A percentile compares a stretch with the other conserved stretches of the same genome.
Conservation (phyloP, 768 basidiomycete genomes). For the Suillus luteus region DNA sequence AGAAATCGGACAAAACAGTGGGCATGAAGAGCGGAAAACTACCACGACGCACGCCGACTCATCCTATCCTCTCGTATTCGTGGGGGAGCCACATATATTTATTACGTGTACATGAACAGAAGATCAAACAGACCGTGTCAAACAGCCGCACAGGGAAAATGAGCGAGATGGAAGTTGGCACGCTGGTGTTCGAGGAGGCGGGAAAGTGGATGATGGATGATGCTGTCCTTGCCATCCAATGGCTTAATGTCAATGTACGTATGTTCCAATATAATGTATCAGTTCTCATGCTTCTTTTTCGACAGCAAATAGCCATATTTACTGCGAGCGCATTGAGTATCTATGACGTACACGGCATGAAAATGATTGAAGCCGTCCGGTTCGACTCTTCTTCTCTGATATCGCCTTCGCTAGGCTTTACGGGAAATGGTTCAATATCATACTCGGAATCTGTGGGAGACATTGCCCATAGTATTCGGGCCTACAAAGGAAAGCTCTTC, state of each 20-base stretch:
- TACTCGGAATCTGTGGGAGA: conserved; percentile 53
- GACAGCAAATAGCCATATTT: conserved; percentile 68
- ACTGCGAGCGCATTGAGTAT: conserved; percentile 63
- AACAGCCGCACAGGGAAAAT: conserved; percentile 63
- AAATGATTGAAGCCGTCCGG: conserved; percentile 60
- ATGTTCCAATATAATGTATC: conserved; percentile 25
- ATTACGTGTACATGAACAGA: conserved; percentile 65
- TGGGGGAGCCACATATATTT: conserved; percentile 77
- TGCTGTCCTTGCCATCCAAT: conserved; percentile 74
- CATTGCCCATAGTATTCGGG: conserved; percentile 69
- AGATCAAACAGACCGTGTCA: conserved; percentile 47
- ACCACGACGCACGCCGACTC: conserved; percentile 28
- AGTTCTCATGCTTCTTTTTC: conserved; percentile 12
- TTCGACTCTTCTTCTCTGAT: conserved; percentile 60
- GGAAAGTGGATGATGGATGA: conserved; percentile 62
- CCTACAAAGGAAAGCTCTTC: conserved; percentile 92
- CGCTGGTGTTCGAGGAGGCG: conserved; percentile 61
- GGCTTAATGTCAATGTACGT: conserved; percentile 89
- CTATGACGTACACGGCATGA: conserved; percentile 60
- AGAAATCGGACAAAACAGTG: neutral
- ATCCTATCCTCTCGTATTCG: conserved; percentile 77
- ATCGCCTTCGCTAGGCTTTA: conserved; percentile 52
- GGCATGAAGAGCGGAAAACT: conserved; percentile 23
- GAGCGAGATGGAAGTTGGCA: conserved; percentile 60
- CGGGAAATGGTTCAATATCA: conserved; percentile 46